These are phyloP conservation scores for Thielaviopsis punctulata DNA, from an alignment of 2,329 filamentous ascomycete species.

Conservation along the genomic window DNA sequence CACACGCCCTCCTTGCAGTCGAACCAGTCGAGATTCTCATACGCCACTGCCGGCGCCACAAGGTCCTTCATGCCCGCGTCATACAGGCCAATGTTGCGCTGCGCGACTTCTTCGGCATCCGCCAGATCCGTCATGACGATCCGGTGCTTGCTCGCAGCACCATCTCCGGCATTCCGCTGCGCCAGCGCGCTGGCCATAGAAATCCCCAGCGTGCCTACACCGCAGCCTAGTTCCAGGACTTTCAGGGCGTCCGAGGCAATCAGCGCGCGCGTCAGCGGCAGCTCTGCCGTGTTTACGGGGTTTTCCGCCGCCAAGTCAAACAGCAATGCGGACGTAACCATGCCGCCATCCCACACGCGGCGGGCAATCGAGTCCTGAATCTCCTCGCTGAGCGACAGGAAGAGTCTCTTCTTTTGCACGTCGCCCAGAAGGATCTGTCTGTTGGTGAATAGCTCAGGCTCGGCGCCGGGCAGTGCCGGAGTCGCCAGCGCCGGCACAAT, in stretches of 20 bases:
- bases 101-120: constrained; percentile 33
- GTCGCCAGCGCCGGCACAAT: constrained; percentile 10
- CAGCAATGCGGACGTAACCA: constrained; percentile 26
- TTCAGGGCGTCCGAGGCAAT: not conserved
- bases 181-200: constrained; percentile 26
- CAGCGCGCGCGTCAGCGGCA: constrained; percentile 1
- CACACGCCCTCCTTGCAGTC: constrained; percentile 29
- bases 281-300: not conserved
- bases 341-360: constrained; percentile 41
- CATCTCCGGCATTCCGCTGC: constrained; percentile 10
- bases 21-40: constrained; percentile 42
- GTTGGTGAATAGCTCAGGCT: constrained; percentile 9
- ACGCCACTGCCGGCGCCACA: constrained; percentile 21
- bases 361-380: constrained; percentile 43
- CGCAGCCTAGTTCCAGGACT: constrained; percentile 38
- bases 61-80: constrained; percentile 2
- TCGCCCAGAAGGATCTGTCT: constrained; percentile 10
- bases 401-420: constrained; percentile 10
- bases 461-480: constrained; percentile 1
- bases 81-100: constrained; percentile 27
- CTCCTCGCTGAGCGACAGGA: constrained; percentile 30
- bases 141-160: constrained; percentile 11
- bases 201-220: constrained; percentile 37
- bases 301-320: constrained; percentile 5
- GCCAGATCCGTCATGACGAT: constrained; percentile 38